Base-by-base conservation (phyloP, 768 basidiomycete species). In the Boletus rubroflammeus region DNA sequence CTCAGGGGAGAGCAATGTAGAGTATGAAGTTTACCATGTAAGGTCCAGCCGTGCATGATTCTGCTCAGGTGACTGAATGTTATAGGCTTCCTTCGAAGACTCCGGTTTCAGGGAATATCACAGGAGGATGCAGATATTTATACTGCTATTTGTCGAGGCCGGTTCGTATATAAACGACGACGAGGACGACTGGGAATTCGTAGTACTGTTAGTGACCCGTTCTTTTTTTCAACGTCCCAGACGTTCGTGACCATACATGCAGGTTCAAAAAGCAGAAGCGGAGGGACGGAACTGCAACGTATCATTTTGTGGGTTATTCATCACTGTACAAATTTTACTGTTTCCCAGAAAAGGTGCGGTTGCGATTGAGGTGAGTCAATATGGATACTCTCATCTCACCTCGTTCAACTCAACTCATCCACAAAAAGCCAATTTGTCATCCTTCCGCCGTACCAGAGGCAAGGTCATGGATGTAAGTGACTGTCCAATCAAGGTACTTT, bases 271-370 rank as follows among this genome's bases (percentile, higher is more conserved):
- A 88, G 62, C 83, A 92, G 29, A 86, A 83, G 66, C 78, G 86
- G 56, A 78, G 68, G 61, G 75, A 81, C 7, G 72, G 78, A 56
- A 76, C 77, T 3, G 59, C 73, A 14, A 82, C 86, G 6, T 96
- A 97, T 70, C 96, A 98, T 73, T 97, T 98, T 61, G 80, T 88
- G 44, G 96, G 96, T 10, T 99, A 96, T 71, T 90, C 93, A 4
- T 93, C 94, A 1, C 77, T 98, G 36, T 98, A 95, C 68, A 90
- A 90, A 17, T 99, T 99, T 73, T 97, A 93, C 74, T 89, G 86
- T 71, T 98, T 88, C 73, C 97, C 97, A 5, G 96, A 97, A 66
- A 88, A 80, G 65, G 83, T 89, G 53, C 83, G 97, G 29, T 64
- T 98, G 68, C 81, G 97, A 59, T 73, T 98, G 52, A 94, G 93